These are phyloP conservation scores for Diplodia intermedia DNA, from an alignment of 2,329 filamentous ascomycete genomes.

Conservation along the genomic window DNA sequence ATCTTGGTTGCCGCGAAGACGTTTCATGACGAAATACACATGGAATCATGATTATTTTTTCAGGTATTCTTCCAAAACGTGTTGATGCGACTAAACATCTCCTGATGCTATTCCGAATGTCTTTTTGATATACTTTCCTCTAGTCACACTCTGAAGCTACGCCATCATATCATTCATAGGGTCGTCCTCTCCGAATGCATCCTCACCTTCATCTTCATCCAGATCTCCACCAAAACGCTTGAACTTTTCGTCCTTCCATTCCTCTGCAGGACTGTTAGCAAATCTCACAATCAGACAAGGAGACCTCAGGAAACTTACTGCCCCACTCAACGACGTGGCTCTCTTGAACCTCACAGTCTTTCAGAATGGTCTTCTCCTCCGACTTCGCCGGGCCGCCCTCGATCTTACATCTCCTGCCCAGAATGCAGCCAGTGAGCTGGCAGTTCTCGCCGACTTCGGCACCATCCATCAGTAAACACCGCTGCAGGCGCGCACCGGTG, in stretches of 20 bases:
- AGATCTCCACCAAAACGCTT: conserved; percentile 57
- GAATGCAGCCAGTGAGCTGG: conserved; percentile 84
- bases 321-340: conserved; percentile 81
- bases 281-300: neutral
- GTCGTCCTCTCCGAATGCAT: conserved; percentile 28
- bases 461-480: conserved; percentile 92
- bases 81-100: neutral
- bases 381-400: conserved; percentile 71
- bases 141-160: neutral
- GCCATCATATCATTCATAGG: conserved; percentile 5
- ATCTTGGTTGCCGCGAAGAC: neutral
- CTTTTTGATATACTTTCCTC: neutral
- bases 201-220: conserved; percentile 47
- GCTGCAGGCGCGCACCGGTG: conserved; percentile 82
- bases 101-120: neutral
- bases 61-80: neutral
- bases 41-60: neutral
- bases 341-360: conserved; percentile 91
- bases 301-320: conserved; percentile 48
- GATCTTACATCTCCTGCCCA: conserved; percentile 81
- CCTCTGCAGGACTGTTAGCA: conserved; percentile 44
- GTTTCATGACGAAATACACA: neutral
- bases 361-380: conserved; percentile 63
- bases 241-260: conserved; percentile 68
- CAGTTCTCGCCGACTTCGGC: conserved; percentile 83